These are phyloP conservation scores for Plasmodium falciparum DNA, from an alignment of 169 alveolate species.

Conservation along the genomic window DNA sequence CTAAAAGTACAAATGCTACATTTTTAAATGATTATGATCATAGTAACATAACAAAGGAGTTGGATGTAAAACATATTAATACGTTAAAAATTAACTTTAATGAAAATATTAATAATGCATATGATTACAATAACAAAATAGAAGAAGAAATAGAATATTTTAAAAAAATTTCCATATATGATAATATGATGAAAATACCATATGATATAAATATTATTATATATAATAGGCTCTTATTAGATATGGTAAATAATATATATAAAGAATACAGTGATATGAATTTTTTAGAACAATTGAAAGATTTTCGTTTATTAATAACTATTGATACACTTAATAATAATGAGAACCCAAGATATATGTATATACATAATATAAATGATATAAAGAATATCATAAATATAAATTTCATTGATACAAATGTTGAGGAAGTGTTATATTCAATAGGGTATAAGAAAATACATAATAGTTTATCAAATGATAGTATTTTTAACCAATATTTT, in stretches of 20 bases:
- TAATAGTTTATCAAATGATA: constrained; percentile 11
- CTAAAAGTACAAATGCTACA: neutral
- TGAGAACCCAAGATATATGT: constrained; percentile 11
- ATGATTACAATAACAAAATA: neutral
- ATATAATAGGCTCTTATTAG: constrained; percentile 34
- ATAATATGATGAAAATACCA: constrained; percentile 23
- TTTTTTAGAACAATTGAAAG: constrained; percentile 10
- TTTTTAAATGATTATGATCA: neutral
- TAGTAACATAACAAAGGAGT: neutral
- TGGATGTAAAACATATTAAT: neutral
- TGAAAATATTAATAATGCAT: neutral
- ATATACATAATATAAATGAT: constrained; percentile 45
- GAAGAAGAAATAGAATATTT: neutral
- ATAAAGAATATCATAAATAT: constrained; percentile 31
- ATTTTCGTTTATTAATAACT: constrained; percentile 50
- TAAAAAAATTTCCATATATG: neutral
- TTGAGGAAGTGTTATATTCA: constrained; percentile 40
- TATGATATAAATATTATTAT: constrained; percentile 44
- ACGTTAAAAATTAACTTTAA: neutral
- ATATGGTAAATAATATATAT: constrained; percentile 43
- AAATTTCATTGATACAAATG: constrained; percentile 20
- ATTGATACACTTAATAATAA: neutral
- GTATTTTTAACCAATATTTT: constrained; percentile 25
- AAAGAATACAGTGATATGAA: constrained; percentile 2
- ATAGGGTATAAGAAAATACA: constrained; percentile 58